Conservation (phyloP, 306 rosid genomes). For the Biancaea sappan region DNA sequence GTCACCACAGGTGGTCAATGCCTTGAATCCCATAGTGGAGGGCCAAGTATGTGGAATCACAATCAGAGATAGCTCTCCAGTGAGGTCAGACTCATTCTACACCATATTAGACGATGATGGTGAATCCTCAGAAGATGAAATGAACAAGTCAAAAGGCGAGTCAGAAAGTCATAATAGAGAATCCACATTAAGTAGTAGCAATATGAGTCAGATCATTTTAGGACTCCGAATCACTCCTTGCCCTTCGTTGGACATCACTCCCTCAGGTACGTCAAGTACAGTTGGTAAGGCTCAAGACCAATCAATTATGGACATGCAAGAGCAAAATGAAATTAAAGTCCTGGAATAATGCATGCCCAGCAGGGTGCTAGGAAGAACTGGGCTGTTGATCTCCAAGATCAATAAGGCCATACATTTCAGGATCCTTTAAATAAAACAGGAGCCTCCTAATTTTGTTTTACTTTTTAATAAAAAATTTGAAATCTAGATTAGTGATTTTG, state of each 20-base stretch:
- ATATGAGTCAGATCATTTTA: slow-evolving; percentile 18
- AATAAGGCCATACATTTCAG: too few relatives aligned
- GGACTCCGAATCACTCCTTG: slow-evolving; percentile 41
- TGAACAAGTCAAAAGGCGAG: slow-evolving; percentile 30
- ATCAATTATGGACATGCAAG: slow-evolving; percentile 28
- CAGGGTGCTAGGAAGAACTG: too few relatives aligned
- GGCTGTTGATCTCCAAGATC: too few relatives aligned
- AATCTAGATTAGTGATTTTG: too few relatives aligned
- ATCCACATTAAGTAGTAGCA: not conserved
- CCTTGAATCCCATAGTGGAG: slow-evolving; percentile 44
- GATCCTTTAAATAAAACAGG: too few relatives aligned
- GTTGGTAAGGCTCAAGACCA: slow-evolving; percentile 16
- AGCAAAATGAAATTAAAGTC: slow-evolving; percentile 12
- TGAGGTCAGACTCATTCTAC: slow-evolving; percentile 49
- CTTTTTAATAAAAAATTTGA: too few relatives aligned
- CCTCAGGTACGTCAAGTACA: slow-evolving; percentile 33
- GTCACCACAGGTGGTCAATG: slow-evolving; percentile 58
- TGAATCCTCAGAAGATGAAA: slow-evolving; percentile 33
- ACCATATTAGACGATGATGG: slow-evolving; percentile 34
- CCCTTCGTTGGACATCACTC: slow-evolving; percentile 43
- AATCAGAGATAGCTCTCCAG: slow-evolving; percentile 44
- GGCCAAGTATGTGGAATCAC: slow-evolving; percentile 39
- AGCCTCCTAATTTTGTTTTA: too few relatives aligned
- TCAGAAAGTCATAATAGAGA: slow-evolving; percentile 20
- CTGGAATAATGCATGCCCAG: slow-evolving; percentile 10